Conservation (phyloP, 306 rosid species). For the Trifolium fragiferum region DNA sequence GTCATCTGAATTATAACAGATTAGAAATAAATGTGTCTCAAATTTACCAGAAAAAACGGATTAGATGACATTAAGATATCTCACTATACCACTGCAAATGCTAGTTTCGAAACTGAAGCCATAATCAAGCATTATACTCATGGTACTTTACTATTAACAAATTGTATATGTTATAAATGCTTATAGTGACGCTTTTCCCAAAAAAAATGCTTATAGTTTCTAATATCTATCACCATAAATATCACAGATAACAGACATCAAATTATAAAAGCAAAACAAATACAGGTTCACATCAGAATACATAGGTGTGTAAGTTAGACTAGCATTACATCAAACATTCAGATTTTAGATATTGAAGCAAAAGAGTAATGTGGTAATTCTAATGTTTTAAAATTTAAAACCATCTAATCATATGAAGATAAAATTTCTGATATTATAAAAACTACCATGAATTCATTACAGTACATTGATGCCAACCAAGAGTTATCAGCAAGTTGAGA, state of each 20-base stretch:
- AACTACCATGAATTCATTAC: neutral
- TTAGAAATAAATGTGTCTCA: neutral
- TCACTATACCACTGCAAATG: conserved; percentile 4
- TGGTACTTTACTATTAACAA: conserved; percentile 2
- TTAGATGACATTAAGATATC: neutral
- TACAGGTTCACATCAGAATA: conserved; percentile 29
- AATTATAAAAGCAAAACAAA: conserved; percentile 18
- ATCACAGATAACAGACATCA: neutral
- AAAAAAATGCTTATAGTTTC: too few species aligned
- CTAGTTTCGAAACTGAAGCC: neutral
- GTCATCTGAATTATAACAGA: conserved; percentile 1
- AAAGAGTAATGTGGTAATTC: too few species aligned
- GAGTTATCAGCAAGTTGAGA: conserved; percentile 9
- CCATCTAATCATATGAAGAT: conserved; percentile 27
- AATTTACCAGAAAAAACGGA: too few species aligned
- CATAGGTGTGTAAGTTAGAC: neutral
- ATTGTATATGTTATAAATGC: neutral
- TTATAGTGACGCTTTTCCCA: neutral
- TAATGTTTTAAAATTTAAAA: neutral
- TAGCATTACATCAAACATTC: neutral
- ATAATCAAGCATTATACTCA: conserved; percentile 8
- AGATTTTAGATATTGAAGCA: conserved; percentile 2
- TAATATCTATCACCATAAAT: neutral
- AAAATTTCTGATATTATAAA: conserved; percentile 7
- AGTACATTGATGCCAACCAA: conserved; percentile 15